A percentile compares a stretch with the other conserved stretches of the same genome.
These are phyloP conservation scores for Adansonia gregorii DNA, from an alignment of 441 rosid species.

Conservation along the genomic window DNA sequence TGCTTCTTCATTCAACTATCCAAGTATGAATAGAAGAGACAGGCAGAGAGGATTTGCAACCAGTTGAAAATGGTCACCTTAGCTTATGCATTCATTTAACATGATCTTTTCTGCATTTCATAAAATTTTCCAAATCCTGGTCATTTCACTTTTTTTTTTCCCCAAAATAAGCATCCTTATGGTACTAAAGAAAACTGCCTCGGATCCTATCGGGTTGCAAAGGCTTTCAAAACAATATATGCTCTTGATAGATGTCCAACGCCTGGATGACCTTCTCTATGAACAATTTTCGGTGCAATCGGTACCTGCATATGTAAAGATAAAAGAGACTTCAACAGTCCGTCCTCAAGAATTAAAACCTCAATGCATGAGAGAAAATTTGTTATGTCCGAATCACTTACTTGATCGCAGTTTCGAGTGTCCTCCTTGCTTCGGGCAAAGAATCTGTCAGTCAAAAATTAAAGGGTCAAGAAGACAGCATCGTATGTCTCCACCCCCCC, in stretches of 20 bases:
- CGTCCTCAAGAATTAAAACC: not conserved
- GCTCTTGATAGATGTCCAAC: conserved; percentile 74
- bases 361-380: not conserved
- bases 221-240: conserved; percentile 50
- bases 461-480: conserved; percentile 16
- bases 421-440: conserved; percentile 53
- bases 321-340: not conserved
- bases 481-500: not conserved
- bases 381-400: conserved; percentile 29
- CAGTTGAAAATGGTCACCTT: too few species aligned
- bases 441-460: conserved; percentile 49
- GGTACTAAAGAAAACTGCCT: conserved; percentile 30
- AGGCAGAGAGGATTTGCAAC: too few species aligned
- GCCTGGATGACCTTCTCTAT: conserved; percentile 67
- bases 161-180: not conserved
- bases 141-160: not conserved
- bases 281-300: conserved; percentile 75
- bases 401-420: conserved; percentile 67
- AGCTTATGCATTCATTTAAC: not conserved
- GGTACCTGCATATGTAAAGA: conserved; percentile 52
- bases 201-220: not conserved
- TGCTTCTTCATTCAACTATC: not conserved
- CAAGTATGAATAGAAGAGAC: not conserved
- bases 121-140: not conserved
- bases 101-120: not conserved